Evolutionary conservation across 169 alveolate genomes (phyloP), one percentile per base, ranked within the genome.

Genomic region (Besnoitia besnoiti): DNA sequence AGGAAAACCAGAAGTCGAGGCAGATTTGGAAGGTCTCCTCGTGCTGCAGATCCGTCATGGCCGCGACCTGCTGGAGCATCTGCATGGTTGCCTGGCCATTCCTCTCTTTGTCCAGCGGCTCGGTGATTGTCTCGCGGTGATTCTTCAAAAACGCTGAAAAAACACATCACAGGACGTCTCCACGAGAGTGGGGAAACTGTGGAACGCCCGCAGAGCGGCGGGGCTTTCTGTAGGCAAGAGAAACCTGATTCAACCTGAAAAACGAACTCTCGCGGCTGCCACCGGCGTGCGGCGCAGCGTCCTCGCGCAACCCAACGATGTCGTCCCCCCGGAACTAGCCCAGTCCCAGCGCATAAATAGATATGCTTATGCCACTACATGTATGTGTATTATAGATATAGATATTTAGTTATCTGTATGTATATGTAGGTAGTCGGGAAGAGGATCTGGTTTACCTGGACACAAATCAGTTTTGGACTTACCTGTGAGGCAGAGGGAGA

Each of bases 1-100:
- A 97, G 76, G 96, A 94, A 82, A 97, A 98, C 99, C 99, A 99
- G 95, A 98, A 99, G 92, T 99, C 99, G 76, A 98, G 95, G 77
- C 99, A 98, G 30, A 98, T 99, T 91, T 99, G 98, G 94, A 99
- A 99, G 30, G 99, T 98, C 85, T 98, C 99, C 80, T 99, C 99
- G 95, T 98, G 99, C 90, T 96, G 95, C 27, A 93, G 93, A 30
- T 37, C 47, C 51, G 91, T 87, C 79, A 85, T 91, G 2, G 61
- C 75, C 0, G 79, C 90, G 27, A 87, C 30, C 27, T 46, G 87
- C 77, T 82, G 87, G 47, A 87, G 40, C 42, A 61, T 76, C 80
- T 47, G 75, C 50, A 92, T 77, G 62, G 90, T 75, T 3, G 62
- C 51, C 49, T 79, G 85, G 21, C 75, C 49, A 80, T 92, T 85